Base-by-base conservation (phyloP, 108 stramenopile species). In the Licmophora abbreviata region DNA sequence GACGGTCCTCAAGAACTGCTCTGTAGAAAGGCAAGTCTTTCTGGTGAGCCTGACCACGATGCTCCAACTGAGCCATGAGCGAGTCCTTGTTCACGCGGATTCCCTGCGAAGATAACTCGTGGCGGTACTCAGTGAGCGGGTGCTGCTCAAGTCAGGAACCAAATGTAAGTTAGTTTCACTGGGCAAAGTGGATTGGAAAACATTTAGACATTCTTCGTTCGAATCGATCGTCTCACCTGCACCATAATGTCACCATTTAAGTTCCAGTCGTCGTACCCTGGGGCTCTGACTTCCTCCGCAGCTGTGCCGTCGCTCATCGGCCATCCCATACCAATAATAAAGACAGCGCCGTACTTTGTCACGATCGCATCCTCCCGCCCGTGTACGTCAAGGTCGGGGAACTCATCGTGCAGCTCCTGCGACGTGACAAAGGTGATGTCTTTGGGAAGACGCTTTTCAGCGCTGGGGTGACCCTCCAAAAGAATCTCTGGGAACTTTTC, bases 311-410 rank as follows among this genome's bases (percentile, higher is more conserved):
- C 70, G 0, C 33, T 44, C 67, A 72, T 69, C 2, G 75, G 64
- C 71, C 76, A 72, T 20, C 76, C 76, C 68, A 77, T 77, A 6
- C 76, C 76, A 21, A 69, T 44, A 15, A 77, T 69, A 38, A 77
- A 77, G 0, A 77, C 47, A 9, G 76, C 76, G 31, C 64, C 69
- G 48, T 61, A 70, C 28, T 71, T 51, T 9, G 43, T 55, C 9
- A 72, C 66, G 1, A 61, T 68, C 0, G 64, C 68, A 41, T 53
- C 55, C 44, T 77, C 76, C 11, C 76, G 46, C 25, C 31, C 71
- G 33, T 77, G 68, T 10, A 61, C 61, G 36, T 36, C 43, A 35
- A 64, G 2, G 15, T 26, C 28, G 7, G 71, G 76, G 43, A 51
- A 73, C 49, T 54, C 54, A 25, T 56, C 53, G 29, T 66, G 68